phyloP scores from a whole-genome alignment of 139 green algal species.

The Raphidocelis subcapitata region DNA sequence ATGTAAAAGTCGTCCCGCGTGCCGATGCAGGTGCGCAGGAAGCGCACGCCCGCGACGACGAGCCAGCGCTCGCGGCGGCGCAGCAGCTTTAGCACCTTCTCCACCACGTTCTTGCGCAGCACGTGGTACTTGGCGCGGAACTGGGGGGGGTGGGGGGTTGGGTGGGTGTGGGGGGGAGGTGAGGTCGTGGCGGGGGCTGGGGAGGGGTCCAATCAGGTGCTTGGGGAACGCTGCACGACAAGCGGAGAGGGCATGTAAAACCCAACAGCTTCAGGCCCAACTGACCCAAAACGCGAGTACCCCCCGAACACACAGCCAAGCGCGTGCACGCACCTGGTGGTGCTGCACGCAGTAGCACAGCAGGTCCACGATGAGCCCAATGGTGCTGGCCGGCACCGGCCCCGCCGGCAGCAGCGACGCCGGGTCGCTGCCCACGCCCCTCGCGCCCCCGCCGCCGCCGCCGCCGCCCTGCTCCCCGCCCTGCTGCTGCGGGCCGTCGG shows the following conservation, averaged over 20 bases:
- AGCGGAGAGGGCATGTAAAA: too few relatives aligned
- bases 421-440: neutral
- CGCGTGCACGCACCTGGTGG: slow-evolving; percentile 84
- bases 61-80: slow-evolving; percentile 82
- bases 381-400: slow-evolving; percentile 44
- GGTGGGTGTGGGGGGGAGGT: too few relatives aligned
- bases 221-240: too few relatives aligned
- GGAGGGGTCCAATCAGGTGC: too few relatives aligned
- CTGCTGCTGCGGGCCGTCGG: neutral
- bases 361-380: slow-evolving; percentile 89
- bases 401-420: neutral
- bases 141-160: too few relatives aligned
- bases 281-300: too few relatives aligned
- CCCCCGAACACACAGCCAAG: too few relatives aligned
- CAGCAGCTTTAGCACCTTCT: slow-evolving; percentile 82
- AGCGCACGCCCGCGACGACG: slow-evolving; percentile 85
- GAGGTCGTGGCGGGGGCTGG: too few relatives aligned
- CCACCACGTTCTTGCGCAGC: slow-evolving; percentile 75
- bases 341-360: slow-evolving; percentile 96
- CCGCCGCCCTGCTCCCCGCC: neutral
- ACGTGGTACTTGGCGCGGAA: slow-evolving; percentile 84
- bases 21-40: slow-evolving; percentile 86
- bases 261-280: too few relatives aligned
- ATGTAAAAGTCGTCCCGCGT: slow-evolving; percentile 59
- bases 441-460: slow-evolving; percentile 1